phyloP scores from a whole-genome alignment of 768 basidiomycete genomes.

The Lyophyllum shimeji region DNA sequence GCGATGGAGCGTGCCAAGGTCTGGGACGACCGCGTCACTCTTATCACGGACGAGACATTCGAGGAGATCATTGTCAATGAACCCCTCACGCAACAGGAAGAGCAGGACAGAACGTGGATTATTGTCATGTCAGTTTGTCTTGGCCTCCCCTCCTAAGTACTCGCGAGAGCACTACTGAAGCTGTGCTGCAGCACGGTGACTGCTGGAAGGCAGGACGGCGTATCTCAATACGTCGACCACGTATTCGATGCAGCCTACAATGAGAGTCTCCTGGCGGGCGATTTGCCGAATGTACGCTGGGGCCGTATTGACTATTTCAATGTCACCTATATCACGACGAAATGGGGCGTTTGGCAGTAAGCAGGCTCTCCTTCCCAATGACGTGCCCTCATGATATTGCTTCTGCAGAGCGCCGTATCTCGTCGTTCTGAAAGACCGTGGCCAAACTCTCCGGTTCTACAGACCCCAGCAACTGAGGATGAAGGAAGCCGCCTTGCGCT shows the following conservation, averaged over 20 bases:
- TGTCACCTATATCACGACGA: conserved; percentile 80
- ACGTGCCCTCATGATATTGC: background rate
- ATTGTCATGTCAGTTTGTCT: conserved; percentile 57
- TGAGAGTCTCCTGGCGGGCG: conserved; percentile 52
- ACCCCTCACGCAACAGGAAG: conserved; percentile 59
- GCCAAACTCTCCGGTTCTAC: conserved; percentile 81
- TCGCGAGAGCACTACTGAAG: conserved; percentile 9
- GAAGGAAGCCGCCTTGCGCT: conserved; percentile 56
- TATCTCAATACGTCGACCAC: conserved; percentile 71
- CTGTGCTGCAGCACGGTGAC: conserved; percentile 49
- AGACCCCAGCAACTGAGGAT: conserved; percentile 61
- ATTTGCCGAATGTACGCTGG: conserved; percentile 74
- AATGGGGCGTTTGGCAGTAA: conserved; percentile 85
- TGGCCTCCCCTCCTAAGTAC: too few species aligned
- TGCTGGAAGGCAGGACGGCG: conserved; percentile 54
- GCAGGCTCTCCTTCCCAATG: conserved; percentile 23
- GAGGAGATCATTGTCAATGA: conserved; percentile 72
- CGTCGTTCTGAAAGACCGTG: conserved; percentile 69
- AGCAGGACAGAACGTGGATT: conserved; percentile 72
- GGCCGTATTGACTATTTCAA: conserved; percentile 87
- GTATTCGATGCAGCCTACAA: conserved; percentile 78
- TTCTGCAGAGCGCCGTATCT: conserved; percentile 68
- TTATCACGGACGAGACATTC: conserved; percentile 85
- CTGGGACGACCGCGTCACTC: conserved; percentile 75
- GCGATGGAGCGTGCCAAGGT: conserved; percentile 30